phyloP scores from a whole-genome alignment of 805 yeast species.

The Sungouiella thailandica region DNA sequence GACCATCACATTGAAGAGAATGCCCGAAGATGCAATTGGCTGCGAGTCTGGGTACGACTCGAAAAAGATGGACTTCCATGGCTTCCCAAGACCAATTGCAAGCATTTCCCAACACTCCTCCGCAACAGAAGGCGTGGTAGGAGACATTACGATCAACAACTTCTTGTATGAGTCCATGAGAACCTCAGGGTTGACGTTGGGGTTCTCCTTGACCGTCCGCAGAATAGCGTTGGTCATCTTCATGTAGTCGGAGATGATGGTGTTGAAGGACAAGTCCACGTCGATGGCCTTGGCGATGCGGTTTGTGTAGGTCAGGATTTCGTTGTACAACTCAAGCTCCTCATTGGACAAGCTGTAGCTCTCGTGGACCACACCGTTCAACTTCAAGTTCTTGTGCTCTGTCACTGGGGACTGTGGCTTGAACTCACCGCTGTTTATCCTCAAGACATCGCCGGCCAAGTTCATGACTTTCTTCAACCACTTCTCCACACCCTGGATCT shows the following conservation, averaged over 20 bases:
- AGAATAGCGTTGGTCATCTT: conserved; percentile 57
- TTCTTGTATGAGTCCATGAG: conserved; percentile 46
- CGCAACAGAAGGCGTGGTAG: conserved; percentile 74
- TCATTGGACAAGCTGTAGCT: conserved; percentile 26
- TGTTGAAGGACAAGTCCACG: conserved; percentile 62
- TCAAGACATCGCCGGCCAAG: conserved; percentile 16
- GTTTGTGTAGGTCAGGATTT: conserved; percentile 41
- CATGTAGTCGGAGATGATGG: conserved; percentile 87
- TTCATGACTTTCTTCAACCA: conserved; percentile 66
- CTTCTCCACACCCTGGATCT: conserved; percentile 81
- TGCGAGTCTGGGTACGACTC: conserved; percentile 63
- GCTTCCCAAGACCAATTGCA: conserved; percentile 9
- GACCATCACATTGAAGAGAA: conserved; percentile 56
- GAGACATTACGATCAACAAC: conserved; percentile 62
- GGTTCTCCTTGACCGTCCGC: conserved; percentile 30
- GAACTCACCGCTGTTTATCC: conserved; percentile 2
- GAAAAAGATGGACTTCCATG: conserved; percentile 48
- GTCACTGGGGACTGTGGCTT: conserved; percentile 1
- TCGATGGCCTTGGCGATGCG: conserved; percentile 58
- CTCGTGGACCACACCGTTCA: conserved; percentile 15
- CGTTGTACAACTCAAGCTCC: conserved; percentile 58
- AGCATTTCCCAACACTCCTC: conserved; percentile 74
- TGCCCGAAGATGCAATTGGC: conserved; percentile 32
- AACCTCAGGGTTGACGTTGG: conserved; percentile 33
- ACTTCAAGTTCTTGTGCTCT: conserved; percentile 13